Base-by-base conservation (phyloP, 2,329 filamentous ascomycete genomes). In the Bipolaris sorokiniana region DNA sequence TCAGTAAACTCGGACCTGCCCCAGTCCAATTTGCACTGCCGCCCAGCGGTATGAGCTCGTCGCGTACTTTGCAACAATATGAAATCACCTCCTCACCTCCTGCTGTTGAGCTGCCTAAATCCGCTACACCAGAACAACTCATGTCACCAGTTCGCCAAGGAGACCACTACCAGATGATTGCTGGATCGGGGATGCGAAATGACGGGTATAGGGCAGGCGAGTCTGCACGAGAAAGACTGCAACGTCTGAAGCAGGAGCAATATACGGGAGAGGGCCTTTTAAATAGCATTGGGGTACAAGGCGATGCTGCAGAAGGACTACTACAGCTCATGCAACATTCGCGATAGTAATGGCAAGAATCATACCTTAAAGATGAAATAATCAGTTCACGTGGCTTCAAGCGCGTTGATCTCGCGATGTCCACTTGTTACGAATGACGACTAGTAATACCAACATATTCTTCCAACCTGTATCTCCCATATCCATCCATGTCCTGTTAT, bases 281-380 rank as follows among this genome's bases (percentile, higher is more conserved):
- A 26, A 38, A 28, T 48, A 82, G 78, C 58, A 82, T 78, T 67
- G 79, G 78, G 16, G 75, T 81, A 36, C 80, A 79, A 55, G 83
- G 80, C 3, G 77, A 80, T 42, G 84, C 83, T 7, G 83, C 80
- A 11, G 82, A 80, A 65, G 84, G 82, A 7, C 67, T 88, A 63
- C 65, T 86, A 59, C 82, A 80, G 58, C 71, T 86, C 51, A 75
- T 72, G 73, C 65, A 62, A 33, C 68, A 64, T 28, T 54, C 56
- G 49, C 63, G 67, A 56, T 70, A 68, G 56, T 16, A 28, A 9
- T 15, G 9, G 26, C 15, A 28, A 34, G 44, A 11, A 37, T 31
- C 33, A 34, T 38, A 23, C 15, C 11, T n/a, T 18, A 40, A 28
- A 40, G 45, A 51, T 18, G 38, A 51, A 28, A 28, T 13, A 18